Conservation (phyloP, 2,329 filamentous ascomycete species). For the Ceratocystis destructans region DNA sequence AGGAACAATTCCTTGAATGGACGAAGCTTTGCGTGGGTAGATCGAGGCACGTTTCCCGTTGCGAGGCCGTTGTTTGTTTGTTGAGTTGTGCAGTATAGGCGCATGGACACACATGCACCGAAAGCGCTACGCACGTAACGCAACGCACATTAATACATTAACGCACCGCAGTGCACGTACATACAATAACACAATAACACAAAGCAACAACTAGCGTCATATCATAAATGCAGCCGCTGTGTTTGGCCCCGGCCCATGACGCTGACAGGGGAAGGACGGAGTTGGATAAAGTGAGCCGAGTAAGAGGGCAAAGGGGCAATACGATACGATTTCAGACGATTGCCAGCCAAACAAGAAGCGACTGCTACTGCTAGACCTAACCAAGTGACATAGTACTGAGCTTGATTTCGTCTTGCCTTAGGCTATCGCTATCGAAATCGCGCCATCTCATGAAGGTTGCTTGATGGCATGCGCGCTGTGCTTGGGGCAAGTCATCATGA, state of each 20-base stretch:
- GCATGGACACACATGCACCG: slow-evolving; percentile 2
- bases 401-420: background rate
- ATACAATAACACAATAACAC: background rate
- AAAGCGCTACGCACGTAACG: background rate
- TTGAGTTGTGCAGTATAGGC: background rate
- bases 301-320: background rate
- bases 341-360: background rate
- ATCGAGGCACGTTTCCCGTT: background rate
- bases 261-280: background rate
- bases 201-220: background rate
- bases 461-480: background rate
- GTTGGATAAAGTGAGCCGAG: background rate
- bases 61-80: slow-evolving; percentile 2
- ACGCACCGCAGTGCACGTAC: background rate
- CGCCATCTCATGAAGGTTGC: background rate
- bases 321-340: background rate
- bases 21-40: background rate
- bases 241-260: background rate
- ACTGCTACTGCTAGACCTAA: background rate
- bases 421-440: background rate
- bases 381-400: background rate
- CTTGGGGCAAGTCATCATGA: background rate
- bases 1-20: background rate
- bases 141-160: background rate
- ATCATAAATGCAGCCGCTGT: background rate